Evolutionary conservation across 2,329 filamentous ascomycete species (phyloP).

Genomic region (Botryotinia calthae): DNA sequence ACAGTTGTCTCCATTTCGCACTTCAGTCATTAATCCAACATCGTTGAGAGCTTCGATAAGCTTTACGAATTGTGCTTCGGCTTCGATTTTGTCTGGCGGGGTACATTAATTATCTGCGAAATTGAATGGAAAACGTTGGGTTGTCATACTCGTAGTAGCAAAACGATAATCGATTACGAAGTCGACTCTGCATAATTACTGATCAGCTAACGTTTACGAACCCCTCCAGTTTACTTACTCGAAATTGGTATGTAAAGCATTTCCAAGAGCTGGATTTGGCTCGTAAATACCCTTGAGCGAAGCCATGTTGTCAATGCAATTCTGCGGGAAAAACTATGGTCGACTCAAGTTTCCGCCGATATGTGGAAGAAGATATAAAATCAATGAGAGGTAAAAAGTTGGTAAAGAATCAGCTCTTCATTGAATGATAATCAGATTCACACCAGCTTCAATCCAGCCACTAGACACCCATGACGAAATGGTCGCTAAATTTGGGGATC

Average conservation of each 20-base stretch:
- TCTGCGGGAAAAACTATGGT: constrained; percentile 16
- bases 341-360: background rate
- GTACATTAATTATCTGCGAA: constrained; percentile 25
- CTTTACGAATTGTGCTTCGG: constrained; percentile 72
- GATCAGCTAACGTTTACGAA: constrained; percentile 21
- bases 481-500: constrained; percentile 9
- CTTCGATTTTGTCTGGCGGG: constrained; percentile 60
- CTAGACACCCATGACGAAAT: constrained; percentile 12
- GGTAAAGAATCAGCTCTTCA: constrained; percentile 19
- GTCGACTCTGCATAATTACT: constrained; percentile 61
- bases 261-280: constrained; percentile 26
- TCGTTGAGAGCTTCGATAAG: constrained; percentile 72
- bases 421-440: constrained; percentile 6
- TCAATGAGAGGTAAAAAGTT: constrained; percentile 20
- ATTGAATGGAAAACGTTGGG: constrained; percentile 5
- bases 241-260: constrained; percentile 41
- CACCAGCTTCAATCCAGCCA: constrained; percentile 11
- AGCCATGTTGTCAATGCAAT: constrained; percentile 30
- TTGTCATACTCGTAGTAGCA: constrained; percentile 57
- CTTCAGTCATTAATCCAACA: constrained; percentile 84
- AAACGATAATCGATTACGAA: constrained; percentile 83
- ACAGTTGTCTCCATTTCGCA: constrained; percentile 72
- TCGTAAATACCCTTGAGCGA: constrained; percentile 32
- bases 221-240: constrained; percentile 39
- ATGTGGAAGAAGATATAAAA: constrained; percentile 7